A percentile compares a stretch with the other conserved stretches of the same genome.
phyloP scores from a whole-genome alignment of 441 rosid species.

The Gossypium aridum region DNA sequence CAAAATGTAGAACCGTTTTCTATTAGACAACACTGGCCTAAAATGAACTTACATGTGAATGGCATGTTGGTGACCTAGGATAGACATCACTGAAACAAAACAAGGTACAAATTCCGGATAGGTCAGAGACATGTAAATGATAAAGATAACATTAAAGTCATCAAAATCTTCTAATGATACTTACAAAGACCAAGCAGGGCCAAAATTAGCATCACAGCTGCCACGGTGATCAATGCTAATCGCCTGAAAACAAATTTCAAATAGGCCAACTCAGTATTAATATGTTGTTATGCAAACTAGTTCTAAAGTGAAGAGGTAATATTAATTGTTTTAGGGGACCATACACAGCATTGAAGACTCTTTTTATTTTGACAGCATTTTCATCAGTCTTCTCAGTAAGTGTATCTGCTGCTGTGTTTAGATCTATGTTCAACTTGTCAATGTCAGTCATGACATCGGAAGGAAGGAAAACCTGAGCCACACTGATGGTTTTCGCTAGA shows the following conservation, averaged over 20 bases:
- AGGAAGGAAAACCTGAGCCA: slow-evolving; percentile 73
- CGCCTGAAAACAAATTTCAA: slow-evolving; percentile 43
- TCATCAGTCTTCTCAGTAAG: slow-evolving; percentile 60
- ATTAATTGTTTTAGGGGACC: slow-evolving; percentile 21
- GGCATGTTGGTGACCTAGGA: slow-evolving; percentile 65
- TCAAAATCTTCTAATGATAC: slow-evolving; percentile 16
- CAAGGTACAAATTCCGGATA: slow-evolving; percentile 13
- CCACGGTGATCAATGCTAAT: slow-evolving; percentile 63
- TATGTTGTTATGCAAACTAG: background rate
- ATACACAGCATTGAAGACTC: slow-evolving; percentile 63
- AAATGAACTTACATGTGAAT: slow-evolving; percentile 57
- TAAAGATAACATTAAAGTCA: background rate
- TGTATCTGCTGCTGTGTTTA: slow-evolving; percentile 65
- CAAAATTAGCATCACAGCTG: slow-evolving; percentile 77
- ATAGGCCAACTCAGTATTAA: background rate
- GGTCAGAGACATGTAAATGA: slow-evolving; percentile 4
- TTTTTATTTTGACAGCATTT: slow-evolving; percentile 62
- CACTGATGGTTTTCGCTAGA: slow-evolving; percentile 80
- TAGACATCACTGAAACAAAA: slow-evolving; percentile 53
- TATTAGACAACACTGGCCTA: background rate
- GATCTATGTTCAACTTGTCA: slow-evolving; percentile 66
- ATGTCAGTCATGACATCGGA: slow-evolving; percentile 58
- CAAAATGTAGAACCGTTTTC: background rate
- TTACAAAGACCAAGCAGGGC: slow-evolving; percentile 79
- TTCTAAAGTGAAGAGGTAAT: slow-evolving; percentile 1